Percentiles rank a stretch among this genome's conserved stretches.
These are phyloP conservation scores for Alternaria sp. DNA, from an alignment of 2,329 filamentous ascomycete genomes.

Conservation along the genomic window DNA sequence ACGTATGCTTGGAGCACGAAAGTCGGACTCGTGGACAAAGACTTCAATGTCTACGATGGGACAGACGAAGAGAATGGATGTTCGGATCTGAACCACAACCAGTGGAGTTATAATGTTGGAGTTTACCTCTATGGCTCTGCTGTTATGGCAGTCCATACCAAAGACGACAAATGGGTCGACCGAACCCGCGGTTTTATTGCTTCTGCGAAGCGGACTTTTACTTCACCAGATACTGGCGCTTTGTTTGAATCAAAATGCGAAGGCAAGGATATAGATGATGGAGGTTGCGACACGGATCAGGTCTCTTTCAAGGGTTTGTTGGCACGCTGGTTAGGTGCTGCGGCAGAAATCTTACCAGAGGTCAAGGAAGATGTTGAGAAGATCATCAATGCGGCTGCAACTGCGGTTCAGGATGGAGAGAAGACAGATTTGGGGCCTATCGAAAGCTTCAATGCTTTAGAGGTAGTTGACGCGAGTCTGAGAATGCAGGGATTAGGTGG, in stretches of 20 bases:
- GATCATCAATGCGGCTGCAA: conserved; percentile 24
- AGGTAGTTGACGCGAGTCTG: conserved; percentile 30
- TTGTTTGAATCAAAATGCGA: conserved; percentile 71
- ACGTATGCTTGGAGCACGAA: conserved; percentile 64
- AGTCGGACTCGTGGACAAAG: conserved; percentile 59
- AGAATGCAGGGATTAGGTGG: conserved; percentile 26
- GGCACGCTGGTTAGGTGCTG: conserved; percentile 41
- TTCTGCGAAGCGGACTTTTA: conserved; percentile 28
- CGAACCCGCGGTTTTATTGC: conserved; percentile 49
- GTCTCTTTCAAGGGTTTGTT: conserved; percentile 68
- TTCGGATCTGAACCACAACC: conserved; percentile 47
- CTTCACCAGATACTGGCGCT: conserved; percentile 33
- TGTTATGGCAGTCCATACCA: conserved; percentile 34
- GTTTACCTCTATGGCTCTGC: conserved; percentile 62
- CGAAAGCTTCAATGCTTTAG: conserved; percentile 26
- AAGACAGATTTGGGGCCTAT: conserved; percentile 21
- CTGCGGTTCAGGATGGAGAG: conserved; percentile 15
- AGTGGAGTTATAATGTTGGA: conserved; percentile 61
- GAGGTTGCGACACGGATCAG: conserved; percentile 70
- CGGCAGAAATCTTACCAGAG: conserved; percentile 31
- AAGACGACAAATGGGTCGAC: conserved; percentile 29
- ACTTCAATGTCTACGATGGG: conserved; percentile 64
- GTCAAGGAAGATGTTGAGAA: conserved; percentile 21
- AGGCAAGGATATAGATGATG: conserved; percentile 36
- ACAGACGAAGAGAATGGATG: conserved; percentile 57